These are phyloP conservation scores for Mimosa bimucronata DNA, from an alignment of 306 rosid species.

Conservation along the genomic window DNA sequence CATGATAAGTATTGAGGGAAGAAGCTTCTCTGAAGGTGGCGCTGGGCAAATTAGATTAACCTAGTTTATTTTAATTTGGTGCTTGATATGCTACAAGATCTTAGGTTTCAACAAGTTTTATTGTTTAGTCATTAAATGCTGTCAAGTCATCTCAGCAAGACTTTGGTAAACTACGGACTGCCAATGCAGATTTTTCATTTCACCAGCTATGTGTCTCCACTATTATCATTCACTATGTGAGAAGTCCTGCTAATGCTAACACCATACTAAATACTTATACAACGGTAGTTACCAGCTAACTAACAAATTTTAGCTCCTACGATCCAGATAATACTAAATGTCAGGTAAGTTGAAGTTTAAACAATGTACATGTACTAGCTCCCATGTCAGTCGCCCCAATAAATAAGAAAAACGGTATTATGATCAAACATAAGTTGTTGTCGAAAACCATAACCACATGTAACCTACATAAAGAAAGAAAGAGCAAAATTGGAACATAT, in stretches of 20 bases:
- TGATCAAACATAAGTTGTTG: too few relatives aligned
- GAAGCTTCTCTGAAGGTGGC: not conserved
- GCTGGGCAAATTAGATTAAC: not conserved
- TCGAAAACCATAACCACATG: slow-evolving; percentile 35
- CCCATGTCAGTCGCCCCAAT: too few relatives aligned
- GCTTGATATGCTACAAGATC: not conserved
- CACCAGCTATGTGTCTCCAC: too few relatives aligned
- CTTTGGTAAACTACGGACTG: not conserved
- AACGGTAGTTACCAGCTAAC: not conserved
- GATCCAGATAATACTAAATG: not conserved
- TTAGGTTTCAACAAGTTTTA: not conserved
- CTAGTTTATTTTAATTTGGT: not conserved
- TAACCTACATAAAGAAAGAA: slow-evolving; percentile 29
- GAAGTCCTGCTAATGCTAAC: not conserved
- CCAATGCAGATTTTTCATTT: not conserved
- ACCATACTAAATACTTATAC: not conserved
- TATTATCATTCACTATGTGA: not conserved
- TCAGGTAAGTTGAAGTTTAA: not conserved
- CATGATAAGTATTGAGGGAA: not conserved
- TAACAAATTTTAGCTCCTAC: not conserved
- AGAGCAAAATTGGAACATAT: not conserved
- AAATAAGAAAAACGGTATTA: too few relatives aligned
- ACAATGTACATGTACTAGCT: too few relatives aligned
- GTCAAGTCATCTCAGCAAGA: not conserved
- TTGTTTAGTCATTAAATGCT: not conserved